A percentile compares a stretch with the other conserved stretches of the same genome.
These are phyloP conservation scores for Verbena officinalis DNA, from an alignment of 257 asterid genomes.

Conservation along the genomic window DNA sequence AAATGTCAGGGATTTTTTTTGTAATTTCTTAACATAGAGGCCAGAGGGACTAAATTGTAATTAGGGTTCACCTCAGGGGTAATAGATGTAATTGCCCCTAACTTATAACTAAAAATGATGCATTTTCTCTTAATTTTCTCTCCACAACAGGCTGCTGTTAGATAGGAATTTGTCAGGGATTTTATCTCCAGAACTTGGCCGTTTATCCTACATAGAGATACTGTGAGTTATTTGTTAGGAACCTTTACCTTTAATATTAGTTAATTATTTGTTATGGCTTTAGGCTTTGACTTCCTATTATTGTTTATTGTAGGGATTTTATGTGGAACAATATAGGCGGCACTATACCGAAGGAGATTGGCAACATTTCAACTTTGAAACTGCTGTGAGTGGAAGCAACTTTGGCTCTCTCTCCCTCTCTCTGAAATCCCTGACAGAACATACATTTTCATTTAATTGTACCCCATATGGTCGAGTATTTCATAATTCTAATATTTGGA, in stretches of 20 bases:
- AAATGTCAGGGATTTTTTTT: too few species aligned
- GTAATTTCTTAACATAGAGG: too few species aligned
- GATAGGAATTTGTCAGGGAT: conserved; percentile 62
- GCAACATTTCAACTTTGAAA: conserved; percentile 59
- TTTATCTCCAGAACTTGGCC: conserved; percentile 81
- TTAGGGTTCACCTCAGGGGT: too few species aligned
- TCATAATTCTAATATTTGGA: conserved; percentile 9
- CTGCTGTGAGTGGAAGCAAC: conserved; percentile 61
- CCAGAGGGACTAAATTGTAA: too few species aligned
- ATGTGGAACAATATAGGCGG: conserved; percentile 90
- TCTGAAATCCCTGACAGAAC: too few species aligned
- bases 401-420: conserved; percentile 22
- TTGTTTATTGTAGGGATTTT: conserved; percentile 59
- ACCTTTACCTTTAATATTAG: conserved; percentile 9
- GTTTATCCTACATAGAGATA: conserved; percentile 59
- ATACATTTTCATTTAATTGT: too few species aligned
- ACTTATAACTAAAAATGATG: too few species aligned
- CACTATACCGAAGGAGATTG: conserved; percentile 86
- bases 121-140: conserved; percentile 1
- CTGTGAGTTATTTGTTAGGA: conserved; percentile 52
- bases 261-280: conserved; percentile 5
- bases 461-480: not conserved
- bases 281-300: too few species aligned
- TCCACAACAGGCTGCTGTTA: conserved; percentile 52
- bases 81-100: too few species aligned